Conservation (phyloP, 805 yeast genomes). For the Monosporozyma aerobia region DNA sequence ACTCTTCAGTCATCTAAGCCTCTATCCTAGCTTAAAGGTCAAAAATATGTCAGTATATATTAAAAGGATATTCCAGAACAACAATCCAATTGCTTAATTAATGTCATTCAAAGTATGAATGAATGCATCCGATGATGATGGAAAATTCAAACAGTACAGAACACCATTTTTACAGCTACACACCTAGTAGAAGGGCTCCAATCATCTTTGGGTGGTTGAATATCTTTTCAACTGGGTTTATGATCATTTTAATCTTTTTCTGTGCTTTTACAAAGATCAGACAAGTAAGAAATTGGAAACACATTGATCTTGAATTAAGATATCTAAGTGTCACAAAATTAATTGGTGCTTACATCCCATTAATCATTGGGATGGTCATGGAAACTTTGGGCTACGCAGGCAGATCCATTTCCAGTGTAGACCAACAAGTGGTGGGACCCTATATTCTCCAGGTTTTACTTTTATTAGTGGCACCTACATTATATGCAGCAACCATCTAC, state of each 20-base stretch:
- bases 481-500: slow-evolving; percentile 28
- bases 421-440: slow-evolving; percentile 8
- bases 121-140: background rate
- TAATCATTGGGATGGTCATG: slow-evolving; percentile 18
- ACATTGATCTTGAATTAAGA: background rate
- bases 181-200: background rate
- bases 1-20: too few relatives aligned
- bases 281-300: background rate
- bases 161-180: background rate
- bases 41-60: too few relatives aligned
- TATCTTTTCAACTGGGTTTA: background rate
- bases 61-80: too few relatives aligned
- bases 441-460: slow-evolving; percentile 22
- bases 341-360: slow-evolving; percentile 14
- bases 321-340: slow-evolving; percentile 1
- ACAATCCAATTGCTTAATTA: too few relatives aligned
- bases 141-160: background rate
- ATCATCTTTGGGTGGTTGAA: background rate
- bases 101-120: too few relatives aligned
- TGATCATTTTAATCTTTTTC: background rate
- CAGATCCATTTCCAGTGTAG: slow-evolving; percentile 12
- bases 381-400: slow-evolving; percentile 24
- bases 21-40: too few relatives aligned
- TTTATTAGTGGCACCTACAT: slow-evolving; percentile 28
- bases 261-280: background rate